These are phyloP conservation scores for Oxyria digyna DNA, from an alignment of 148 eudicot species.

Conservation along the genomic window DNA sequence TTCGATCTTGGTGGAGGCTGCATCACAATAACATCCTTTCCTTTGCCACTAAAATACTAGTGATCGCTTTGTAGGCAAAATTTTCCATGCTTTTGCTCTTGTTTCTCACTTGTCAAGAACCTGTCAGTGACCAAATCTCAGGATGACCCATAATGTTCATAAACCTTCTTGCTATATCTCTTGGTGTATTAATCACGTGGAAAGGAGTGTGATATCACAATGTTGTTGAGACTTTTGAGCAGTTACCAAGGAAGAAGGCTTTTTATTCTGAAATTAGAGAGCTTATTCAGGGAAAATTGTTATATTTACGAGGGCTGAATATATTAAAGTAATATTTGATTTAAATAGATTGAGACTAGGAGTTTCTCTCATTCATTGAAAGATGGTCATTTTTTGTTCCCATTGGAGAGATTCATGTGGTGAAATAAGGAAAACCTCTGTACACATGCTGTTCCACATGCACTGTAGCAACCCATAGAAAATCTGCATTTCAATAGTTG, in stretches of 20 bases:
- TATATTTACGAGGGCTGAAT: not conserved
- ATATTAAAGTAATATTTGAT: not conserved
- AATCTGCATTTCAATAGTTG: not conserved
- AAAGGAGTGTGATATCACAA: not conserved
- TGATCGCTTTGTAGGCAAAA: not conserved
- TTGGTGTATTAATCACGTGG: not conserved
- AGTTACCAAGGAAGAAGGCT: not conserved
- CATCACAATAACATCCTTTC: not conserved
- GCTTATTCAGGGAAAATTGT: not conserved
- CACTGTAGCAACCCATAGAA: not conserved
- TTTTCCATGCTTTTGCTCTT: not conserved
- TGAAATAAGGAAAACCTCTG: not conserved
- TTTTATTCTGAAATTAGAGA: not conserved
- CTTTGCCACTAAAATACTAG: not conserved
- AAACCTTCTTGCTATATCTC: not conserved
- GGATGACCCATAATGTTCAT: not conserved
- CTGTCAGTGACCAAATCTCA: not conserved
- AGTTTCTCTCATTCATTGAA: not conserved
- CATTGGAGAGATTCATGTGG: not conserved
- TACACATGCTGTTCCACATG: not conserved
- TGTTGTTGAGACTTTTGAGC: not conserved
- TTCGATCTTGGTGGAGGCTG: not conserved
- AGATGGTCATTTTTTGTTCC: not conserved
- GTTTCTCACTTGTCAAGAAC: not conserved
- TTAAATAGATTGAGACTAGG: not conserved